Percentiles rank a stretch among this genome's conserved stretches.
phyloP scores from a whole-genome alignment of 768 basidiomycete genomes.

The Strobilomyces echinocephalus region DNA sequence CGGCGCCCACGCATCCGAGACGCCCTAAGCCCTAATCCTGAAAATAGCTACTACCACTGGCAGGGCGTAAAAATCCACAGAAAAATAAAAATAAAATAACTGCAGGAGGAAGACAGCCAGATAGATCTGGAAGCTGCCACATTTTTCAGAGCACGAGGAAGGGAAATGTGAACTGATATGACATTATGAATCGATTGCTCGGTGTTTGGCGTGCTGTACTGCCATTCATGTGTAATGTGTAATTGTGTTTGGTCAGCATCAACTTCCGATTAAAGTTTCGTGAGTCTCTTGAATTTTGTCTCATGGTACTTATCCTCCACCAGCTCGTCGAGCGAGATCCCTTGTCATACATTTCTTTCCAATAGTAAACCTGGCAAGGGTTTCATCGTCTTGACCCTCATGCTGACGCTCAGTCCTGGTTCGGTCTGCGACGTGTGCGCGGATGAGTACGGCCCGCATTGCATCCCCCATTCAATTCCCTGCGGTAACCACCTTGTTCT shows the following conservation, averaged over 20 bases:
- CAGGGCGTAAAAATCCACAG: neutral
- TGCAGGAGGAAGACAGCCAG: slow-evolving; percentile 1
- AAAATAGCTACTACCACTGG: slow-evolving; percentile 17
- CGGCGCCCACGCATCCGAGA: neutral
- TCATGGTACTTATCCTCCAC: slow-evolving; percentile 47
- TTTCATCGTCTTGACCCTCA: slow-evolving; percentile 41
- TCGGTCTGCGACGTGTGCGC: slow-evolving; percentile 88
- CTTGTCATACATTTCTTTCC: slow-evolving; percentile 38
- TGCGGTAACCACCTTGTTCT: slow-evolving; percentile 48
- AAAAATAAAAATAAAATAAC: neutral
- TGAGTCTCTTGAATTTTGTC: slow-evolving; percentile 32
- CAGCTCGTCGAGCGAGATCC: slow-evolving; percentile 40
- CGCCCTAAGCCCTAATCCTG: slow-evolving; percentile 31
- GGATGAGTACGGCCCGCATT: slow-evolving; percentile 74
- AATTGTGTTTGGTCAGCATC: slow-evolving; percentile 29
- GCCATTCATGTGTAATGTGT: too few species aligned
- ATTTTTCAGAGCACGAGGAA: too few species aligned
- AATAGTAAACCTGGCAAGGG: slow-evolving; percentile 36
- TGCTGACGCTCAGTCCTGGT: slow-evolving; percentile 80
- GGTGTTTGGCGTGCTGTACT: slow-evolving; percentile 14
- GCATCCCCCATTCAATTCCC: slow-evolving; percentile 74
- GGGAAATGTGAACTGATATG: neutral
- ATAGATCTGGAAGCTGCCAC: neutral
- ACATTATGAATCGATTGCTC: slow-evolving; percentile 5
- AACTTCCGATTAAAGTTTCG: slow-evolving; percentile 30